Evolutionary conservation across 306 rosid species (phyloP).

Genomic region (Styphnolobium japonicum): DNA sequence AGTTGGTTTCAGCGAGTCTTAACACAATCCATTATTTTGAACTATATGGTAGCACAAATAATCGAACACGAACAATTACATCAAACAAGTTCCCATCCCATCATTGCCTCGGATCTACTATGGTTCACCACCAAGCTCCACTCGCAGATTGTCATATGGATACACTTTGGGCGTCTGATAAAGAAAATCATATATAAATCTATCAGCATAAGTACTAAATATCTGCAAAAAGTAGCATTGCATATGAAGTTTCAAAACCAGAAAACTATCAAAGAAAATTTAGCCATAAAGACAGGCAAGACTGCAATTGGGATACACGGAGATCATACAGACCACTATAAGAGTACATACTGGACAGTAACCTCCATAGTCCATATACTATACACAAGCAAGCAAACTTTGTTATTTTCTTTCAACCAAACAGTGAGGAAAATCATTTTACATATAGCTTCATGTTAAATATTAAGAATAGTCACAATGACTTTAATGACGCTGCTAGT

Average conservation of each 20-base stretch:
- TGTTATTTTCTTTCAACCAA: background rate
- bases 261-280: background rate
- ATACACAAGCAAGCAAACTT: background rate
- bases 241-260: constrained; percentile 5
- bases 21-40: constrained; percentile 39
- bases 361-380: background rate
- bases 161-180: constrained; percentile 84
- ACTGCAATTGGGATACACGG: background rate
- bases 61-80: constrained; percentile 36
- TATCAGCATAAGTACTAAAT: constrained; percentile 15
- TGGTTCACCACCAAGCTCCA: constrained; percentile 93
- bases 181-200: constrained; percentile 2
- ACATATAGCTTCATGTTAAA: background rate
- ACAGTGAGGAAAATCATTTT: background rate
- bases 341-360: background rate
- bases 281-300: background rate
- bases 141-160: constrained; percentile 85
- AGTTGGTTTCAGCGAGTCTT: constrained; percentile 26
- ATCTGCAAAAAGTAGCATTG: background rate
- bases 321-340: background rate
- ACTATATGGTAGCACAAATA: constrained; percentile 28
- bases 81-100: constrained; percentile 30
- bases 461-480: background rate
- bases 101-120: constrained; percentile 26
- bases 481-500: background rate